These are phyloP conservation scores for Colletotrichum filicis DNA, from an alignment of 2,329 filamentous ascomycete species.

Conservation along the genomic window DNA sequence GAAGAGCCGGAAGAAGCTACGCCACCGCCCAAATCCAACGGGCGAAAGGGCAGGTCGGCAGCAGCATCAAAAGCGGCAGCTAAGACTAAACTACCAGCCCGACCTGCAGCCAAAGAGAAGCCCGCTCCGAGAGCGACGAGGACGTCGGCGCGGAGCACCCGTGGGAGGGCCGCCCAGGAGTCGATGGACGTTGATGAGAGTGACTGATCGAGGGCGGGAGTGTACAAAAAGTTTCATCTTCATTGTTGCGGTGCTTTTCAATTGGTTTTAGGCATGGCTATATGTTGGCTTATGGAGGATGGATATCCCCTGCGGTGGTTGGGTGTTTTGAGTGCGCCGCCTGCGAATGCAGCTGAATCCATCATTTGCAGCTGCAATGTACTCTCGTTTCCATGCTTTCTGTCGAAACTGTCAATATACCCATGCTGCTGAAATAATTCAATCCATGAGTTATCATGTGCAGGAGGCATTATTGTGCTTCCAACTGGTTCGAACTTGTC, in stretches of 20 bases:
- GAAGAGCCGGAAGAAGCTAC: conserved; percentile 27
- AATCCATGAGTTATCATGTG: not conserved
- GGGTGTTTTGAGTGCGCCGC: conserved; percentile 10
- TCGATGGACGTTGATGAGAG: conserved; percentile 48
- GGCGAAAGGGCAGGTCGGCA: conserved; percentile 24
- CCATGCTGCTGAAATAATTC: not conserved
- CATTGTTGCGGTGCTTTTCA: not conserved
- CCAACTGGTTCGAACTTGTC: not conserved
- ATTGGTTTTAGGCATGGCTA: conserved; percentile 14
- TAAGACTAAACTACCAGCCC: conserved; percentile 32
- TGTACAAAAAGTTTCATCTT: conserved; percentile 3
- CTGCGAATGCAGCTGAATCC: not conserved
- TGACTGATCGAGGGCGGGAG: conserved; percentile 28
- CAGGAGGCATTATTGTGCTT: not conserved
- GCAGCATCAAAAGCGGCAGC: conserved; percentile 22
- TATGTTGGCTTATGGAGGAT: conserved; percentile 17
- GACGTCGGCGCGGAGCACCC: conserved; percentile 30
- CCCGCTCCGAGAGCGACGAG: conserved; percentile 22
- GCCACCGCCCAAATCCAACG: conserved; percentile 33
- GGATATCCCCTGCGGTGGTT: not conserved
- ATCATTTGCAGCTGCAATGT: not conserved
- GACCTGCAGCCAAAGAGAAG: conserved; percentile 35
- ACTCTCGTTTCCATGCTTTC: not conserved
- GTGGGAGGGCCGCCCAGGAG: conserved; percentile 41
- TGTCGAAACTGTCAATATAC: not conserved